Evolutionary conservation across 306 rosid genomes (phyloP).

Genomic region (Corylus heterophylla): DNA sequence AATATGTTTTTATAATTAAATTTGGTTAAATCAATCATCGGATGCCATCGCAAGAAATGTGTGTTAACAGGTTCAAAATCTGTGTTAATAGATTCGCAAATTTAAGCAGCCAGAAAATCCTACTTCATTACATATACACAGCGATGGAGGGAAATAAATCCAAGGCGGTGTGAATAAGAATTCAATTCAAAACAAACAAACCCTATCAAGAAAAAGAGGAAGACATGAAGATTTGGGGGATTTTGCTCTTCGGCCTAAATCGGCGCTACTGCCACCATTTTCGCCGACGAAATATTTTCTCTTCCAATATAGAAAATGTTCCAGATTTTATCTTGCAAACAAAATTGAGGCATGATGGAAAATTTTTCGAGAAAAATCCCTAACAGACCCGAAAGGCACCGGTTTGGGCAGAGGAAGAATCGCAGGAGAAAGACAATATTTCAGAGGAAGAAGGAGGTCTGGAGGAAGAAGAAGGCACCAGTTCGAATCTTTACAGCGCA

Average conservation of each 20-base stretch:
- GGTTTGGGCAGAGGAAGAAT: too few relatives aligned
- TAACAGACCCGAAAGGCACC: too few relatives aligned
- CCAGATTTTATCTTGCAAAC: not conserved
- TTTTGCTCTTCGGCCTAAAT: conserved; percentile 70
- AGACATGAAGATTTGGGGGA: conserved; percentile 69
- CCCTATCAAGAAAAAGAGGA: conserved; percentile 39
- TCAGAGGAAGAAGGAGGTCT: too few relatives aligned
- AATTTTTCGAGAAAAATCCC: too few relatives aligned
- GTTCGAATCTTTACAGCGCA: too few relatives aligned
- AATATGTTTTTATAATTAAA: too few relatives aligned
- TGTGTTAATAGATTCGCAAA: not conserved
- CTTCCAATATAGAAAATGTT: not conserved
- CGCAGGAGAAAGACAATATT: too few relatives aligned
- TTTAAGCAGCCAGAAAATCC: not conserved
- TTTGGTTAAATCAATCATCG: too few relatives aligned
- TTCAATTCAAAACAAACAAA: not conserved
- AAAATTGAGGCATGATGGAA: not conserved
- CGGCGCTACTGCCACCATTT: conserved; percentile 87
- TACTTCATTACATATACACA: not conserved
- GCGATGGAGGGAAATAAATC: not conserved
- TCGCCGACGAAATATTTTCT: conserved; percentile 27
- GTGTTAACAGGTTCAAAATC: too few relatives aligned
- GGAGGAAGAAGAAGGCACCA: too few relatives aligned
- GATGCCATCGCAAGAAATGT: too few relatives aligned
- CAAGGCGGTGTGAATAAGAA: conserved; percentile 20